Evolutionary conservation across 2,329 filamentous ascomycete species (phyloP), one percentile per base, ranked within the genome.

Genomic region (Diaporthe destruens): DNA sequence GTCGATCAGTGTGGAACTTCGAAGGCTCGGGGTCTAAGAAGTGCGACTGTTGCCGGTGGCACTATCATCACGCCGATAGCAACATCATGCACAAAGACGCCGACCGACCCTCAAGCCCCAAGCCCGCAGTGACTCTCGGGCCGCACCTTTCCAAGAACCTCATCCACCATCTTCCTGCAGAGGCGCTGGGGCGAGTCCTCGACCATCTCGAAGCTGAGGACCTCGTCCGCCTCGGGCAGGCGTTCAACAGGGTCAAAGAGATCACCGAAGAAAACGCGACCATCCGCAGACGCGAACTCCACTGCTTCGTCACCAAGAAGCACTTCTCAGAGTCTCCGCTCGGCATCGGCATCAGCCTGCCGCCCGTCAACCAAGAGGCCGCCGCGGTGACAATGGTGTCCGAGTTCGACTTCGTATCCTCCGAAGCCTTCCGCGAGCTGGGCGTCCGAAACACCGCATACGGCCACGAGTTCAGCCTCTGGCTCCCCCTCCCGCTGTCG

Each of bases 281-380:
- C 20, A 25, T 57, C 34, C 55, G 34, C 55, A 6, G 25, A 20
- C 34, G 34, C 29, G 55, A 39, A n/a, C 55, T 57, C 2, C 55
- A 7, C 8, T 57, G 55, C 55, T 57, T 57, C n/a, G n/a, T 59
- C n/a, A 59, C 55, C 12, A 59, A 42, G 55, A 14, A 59, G 55
- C 34, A 25, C 34, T 42, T 39, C 7, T 25, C 11, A 9, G 5
- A 18, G 18, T 59, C 34, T 11, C 12, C 55, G 1, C 34, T 59
- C 6, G 55, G 55, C n/a, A 42, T 59, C 14, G 55, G 55, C 14
- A 9, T 56, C 54, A 2, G 8, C 47, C 6, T 42, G 11, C 39
- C 39, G 14, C 39, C 39, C 5, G 14, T 42, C 2, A 4, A 42
- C 14, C 39, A 42, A 14, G 12, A 42, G 39, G 2, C 39, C n/a